Base-by-base conservation (phyloP, 176 grass and related monocot genomes). In the Echinochloa phyllopogon region DNA sequence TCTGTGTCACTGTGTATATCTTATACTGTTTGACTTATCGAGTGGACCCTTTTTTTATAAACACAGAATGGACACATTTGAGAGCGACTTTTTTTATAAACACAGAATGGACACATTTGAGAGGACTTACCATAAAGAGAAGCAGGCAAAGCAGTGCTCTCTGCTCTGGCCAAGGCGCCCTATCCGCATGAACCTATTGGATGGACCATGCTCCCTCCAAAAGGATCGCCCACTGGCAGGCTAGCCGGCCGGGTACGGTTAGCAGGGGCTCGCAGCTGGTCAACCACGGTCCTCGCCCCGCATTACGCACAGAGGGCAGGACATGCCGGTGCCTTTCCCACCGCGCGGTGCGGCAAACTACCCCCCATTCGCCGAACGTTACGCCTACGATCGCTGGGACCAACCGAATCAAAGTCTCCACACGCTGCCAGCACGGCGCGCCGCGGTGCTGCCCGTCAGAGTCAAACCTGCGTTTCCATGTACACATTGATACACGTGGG, bases 321-420 rank as follows among this genome's bases (percentile, higher is more conserved):
- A 42, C 70, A 41, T 10, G 12, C 0, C 8, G 0, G 9, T 13
- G 17, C n/a, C 29, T 62, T 20, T 36, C 70, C 51, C 70, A 74
- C 70, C 18, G 2, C 11, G 72, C 20, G 27, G 69, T 21, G 51
- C 18, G 3, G 14, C 47, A 14, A 8, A 51, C 45, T 38, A 1
- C 6, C 15, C 18, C 56, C 25, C 12, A n/a, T 47, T 36, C 6
- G n/a, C 84, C 67, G 45, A 52, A 43, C 76, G 43, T 80, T 81
- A n/a, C 44, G 77, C 58, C 77, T 55, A 80, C 70, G 38, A 63
- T 53, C 40, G 57, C 67, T 15, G 56, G 44, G 57, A 55, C 76
- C 68, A 86, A 65, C 67, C 56, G 17, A 62, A 71, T 51, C 53
- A 42, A 41, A 23, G 51, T 21, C 18, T 8, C 10, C 16, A 5